Base-by-base conservation (phyloP, 2,329 filamentous ascomycete species). In the Magnaporthiopsis rhizophila region DNA sequence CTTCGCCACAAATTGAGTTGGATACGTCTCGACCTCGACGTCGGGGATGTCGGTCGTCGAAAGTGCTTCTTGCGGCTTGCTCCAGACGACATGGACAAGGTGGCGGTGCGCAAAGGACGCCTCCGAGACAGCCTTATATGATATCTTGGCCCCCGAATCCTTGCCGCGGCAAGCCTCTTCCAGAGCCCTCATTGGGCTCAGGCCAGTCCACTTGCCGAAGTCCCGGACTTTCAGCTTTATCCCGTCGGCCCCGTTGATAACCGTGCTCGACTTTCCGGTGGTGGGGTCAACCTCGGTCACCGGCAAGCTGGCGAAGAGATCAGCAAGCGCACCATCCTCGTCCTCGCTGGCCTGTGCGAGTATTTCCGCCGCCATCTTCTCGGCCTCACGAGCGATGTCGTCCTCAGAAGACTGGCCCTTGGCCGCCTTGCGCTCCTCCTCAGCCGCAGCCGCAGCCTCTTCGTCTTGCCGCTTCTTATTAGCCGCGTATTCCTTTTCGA, bases 81-180 rank as follows among this genome's bases (percentile, higher is more conserved):
- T 88, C 93, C 93, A 98, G 60, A 78, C 76, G 62, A 97, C 87
- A 24, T 85, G 86, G 15, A 97, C 78, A 30, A 87, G 83, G 72
- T 96, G 90, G 26, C 91, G 86, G 68, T 89, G 89, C 2, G 90
- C 88, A 75, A 91, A 95, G 0, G 86, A 81, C 6, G 87, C 86
- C 30, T 89, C 84, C 1, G 92, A 96, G 32, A 95, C 78, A 58
- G 89, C 76, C 64, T 81, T 86, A 73, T 89, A 95, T 3, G 77
- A 78, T 30, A 97, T 76, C 69, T 83, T 89, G 36, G 83, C 89
- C 3, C 82, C 81, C 1, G 88, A 79, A 72, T 97, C 92, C 75
- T 91, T 90, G 67, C 92, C 86, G 69, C 89, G 88, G 73, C 93
- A 96, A n/a, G 91, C 86, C 74, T 97, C 93, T 74, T 97, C 92